Evolutionary conservation across 2,329 filamentous ascomycete species (phyloP).

Genomic region (Xylariaceae sp.): DNA sequence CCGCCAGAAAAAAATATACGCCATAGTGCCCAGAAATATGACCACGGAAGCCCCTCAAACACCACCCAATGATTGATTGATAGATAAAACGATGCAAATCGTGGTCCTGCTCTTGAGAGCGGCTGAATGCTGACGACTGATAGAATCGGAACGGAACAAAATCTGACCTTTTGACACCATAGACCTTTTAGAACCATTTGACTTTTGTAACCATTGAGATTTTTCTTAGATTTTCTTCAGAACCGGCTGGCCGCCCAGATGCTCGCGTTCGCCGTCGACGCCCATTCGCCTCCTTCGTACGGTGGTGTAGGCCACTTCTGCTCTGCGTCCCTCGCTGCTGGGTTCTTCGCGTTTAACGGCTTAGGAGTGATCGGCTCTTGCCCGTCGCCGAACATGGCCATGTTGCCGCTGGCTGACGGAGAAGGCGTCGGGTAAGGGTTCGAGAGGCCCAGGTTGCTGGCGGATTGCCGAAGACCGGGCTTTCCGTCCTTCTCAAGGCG

Average conservation of each 20-base stretch:
- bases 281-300: slow-evolving; percentile 92
- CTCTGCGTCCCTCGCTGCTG: slow-evolving; percentile 39
- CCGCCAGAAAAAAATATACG: slow-evolving; percentile 17
- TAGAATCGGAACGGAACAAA: not conserved
- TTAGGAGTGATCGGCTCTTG: slow-evolving; percentile 60
- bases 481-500: slow-evolving; percentile 56
- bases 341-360: slow-evolving; percentile 63
- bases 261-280: slow-evolving; percentile 71
- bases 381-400: slow-evolving; percentile 65
- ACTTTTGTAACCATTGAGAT: not conserved
- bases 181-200: not conserved
- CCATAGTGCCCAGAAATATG: slow-evolving; percentile 13
- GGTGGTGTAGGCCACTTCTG: slow-evolving; percentile 92
- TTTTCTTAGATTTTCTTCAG: slow-evolving; percentile 29
- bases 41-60: slow-evolving; percentile 27
- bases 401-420: slow-evolving; percentile 77
- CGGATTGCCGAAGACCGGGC: slow-evolving; percentile 54
- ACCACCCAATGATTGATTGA: slow-evolving; percentile 30
- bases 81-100: slow-evolving; percentile 25
- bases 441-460: slow-evolving; percentile 55
- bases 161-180: slow-evolving; percentile 14
- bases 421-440: slow-evolving; percentile 64
- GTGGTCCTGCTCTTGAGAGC: slow-evolving; percentile 3
- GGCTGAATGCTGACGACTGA: not conserved
- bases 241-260: slow-evolving; percentile 68